Base-by-base conservation (phyloP, 202 grass and related monocot genomes). In the Dendrocalamus latiflorus region DNA sequence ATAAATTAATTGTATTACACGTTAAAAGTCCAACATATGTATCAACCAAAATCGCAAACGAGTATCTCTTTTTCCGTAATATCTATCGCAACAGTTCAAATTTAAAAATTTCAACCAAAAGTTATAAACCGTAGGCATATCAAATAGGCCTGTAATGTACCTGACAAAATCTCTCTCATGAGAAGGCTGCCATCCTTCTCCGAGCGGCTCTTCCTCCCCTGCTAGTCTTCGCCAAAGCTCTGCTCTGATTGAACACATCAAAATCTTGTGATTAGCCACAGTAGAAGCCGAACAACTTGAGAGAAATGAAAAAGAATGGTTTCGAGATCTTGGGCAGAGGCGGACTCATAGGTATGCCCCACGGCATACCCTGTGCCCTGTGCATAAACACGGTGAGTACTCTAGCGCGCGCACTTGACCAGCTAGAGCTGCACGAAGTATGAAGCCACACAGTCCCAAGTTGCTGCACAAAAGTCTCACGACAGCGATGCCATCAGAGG, bases 181-280 rank as follows among this genome's bases (percentile, higher is more conserved):
- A 79, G 82, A 71, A 88, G 76, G 80, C 85, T 87, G 68, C 83
- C 83, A 17, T 94, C 90, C 70, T 87, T 91, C 79, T 94, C 90
- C 7, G 95, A 98, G 73, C 90, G 93, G 76, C 95, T 94, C 85
- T 90, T 94, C 57, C 90, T 83, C 90, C 92, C 38, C 82, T 47
- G 70, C n/a, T 4, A 9, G 0, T 38, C 78, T 49, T 76, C 47
- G 21, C 44, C 53, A 30, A 79, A 84, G 1, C 67, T 82, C 24
- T 75, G 81, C 8, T 77, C 81, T 84, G 45, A 0, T 77, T 33
- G 4, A 48, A 49, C 65, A 21, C 38, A 42, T 9, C 25, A 74
- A 62, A 57, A 57, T 22, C 54, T 24, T 57, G 54, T 47, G 57
- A 18, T 37, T 36, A 54, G 62, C 82, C 50, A 15, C 24, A 38